A percentile compares a stretch with the other conserved stretches of the same genome.
Conservation (phyloP, 345 rosid genomes). For the Clarkia xantiana region DNA sequence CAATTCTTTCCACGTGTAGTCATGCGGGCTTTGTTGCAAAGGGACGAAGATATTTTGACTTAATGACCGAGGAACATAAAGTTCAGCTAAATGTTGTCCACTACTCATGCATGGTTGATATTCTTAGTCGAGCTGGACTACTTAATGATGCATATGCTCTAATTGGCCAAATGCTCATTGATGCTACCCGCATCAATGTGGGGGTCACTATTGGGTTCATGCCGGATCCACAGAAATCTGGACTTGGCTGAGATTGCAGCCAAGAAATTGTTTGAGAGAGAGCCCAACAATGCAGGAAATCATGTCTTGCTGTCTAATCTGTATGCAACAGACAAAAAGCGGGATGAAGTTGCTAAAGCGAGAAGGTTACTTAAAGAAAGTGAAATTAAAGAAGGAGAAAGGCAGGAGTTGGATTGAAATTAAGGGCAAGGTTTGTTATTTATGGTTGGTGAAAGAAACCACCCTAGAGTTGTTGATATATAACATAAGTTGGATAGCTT, state of each 20-base stretch:
- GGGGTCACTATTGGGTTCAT: conserved; percentile 74
- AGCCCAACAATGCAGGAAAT: conserved; percentile 74
- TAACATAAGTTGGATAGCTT: conserved; percentile 29
- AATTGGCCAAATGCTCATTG: conserved; percentile 46
- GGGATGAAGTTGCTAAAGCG: conserved; percentile 51
- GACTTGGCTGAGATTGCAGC: conserved; percentile 63
- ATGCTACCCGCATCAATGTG: conserved; percentile 59
- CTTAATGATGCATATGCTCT: conserved; percentile 47
- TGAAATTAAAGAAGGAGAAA: conserved; percentile 41
- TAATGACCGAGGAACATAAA: conserved; percentile 38
- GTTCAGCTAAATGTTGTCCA: conserved; percentile 47
- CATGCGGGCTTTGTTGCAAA: conserved; percentile 61
- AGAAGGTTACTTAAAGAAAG: conserved; percentile 45
- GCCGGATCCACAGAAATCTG: conserved; percentile 43
- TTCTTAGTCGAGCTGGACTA: conserved; percentile 55
- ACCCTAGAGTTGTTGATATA: conserved; percentile 46
- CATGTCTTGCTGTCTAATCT: conserved; percentile 48
- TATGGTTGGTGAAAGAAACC: conserved; percentile 42
- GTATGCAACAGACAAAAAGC: conserved; percentile 42
- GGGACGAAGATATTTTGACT: conserved; percentile 39
- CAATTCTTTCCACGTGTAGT: conserved; percentile 58
- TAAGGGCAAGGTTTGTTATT: conserved; percentile 45
- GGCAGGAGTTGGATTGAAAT: conserved; percentile 79
- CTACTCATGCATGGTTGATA: conserved; percentile 84
- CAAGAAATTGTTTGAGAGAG: conserved; percentile 43